phyloP scores from a whole-genome alignment of 176 grass and related monocot species.

The Phoenix dactylifera region DNA sequence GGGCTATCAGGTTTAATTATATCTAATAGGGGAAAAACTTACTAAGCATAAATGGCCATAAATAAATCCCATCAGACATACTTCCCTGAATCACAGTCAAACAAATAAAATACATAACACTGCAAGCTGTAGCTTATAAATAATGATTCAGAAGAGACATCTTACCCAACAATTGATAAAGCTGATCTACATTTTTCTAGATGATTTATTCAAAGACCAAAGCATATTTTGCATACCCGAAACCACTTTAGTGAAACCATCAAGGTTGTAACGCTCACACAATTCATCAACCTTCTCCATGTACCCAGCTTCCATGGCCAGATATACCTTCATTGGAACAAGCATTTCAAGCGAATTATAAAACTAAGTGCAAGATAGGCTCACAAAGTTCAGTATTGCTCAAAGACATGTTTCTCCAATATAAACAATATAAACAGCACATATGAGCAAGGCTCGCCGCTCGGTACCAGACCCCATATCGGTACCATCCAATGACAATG shows the following conservation, averaged over 20 bases:
- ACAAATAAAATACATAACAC: no score
- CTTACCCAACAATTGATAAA: not conserved
- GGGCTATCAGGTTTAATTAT: no score
- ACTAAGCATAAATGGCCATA: no score
- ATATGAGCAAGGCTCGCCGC: not conserved
- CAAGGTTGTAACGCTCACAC: conserved; percentile 71
- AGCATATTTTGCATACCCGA: conserved; percentile 38
- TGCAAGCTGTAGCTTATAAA: no score
- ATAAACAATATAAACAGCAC: not conserved
- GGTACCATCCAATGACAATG: no score
- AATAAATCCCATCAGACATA: no score
- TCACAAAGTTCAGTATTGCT: no score
- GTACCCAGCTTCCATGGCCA: conserved; percentile 96
- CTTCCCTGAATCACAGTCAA: no score
- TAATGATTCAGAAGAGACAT: not conserved
- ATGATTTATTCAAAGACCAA: not conserved
- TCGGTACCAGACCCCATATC: no score
- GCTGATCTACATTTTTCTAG: not conserved
- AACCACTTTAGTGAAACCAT: conserved; percentile 57
- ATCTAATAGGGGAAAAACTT: no score
- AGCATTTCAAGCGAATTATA: not conserved
- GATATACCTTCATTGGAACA: conserved; percentile 50
- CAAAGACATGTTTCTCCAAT: no score
- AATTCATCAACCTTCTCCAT: conserved; percentile 87
- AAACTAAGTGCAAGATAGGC: no score